These are phyloP conservation scores for Clavaria fumosa DNA, from an alignment of 768 basidiomycete genomes.

Conservation along the genomic window DNA sequence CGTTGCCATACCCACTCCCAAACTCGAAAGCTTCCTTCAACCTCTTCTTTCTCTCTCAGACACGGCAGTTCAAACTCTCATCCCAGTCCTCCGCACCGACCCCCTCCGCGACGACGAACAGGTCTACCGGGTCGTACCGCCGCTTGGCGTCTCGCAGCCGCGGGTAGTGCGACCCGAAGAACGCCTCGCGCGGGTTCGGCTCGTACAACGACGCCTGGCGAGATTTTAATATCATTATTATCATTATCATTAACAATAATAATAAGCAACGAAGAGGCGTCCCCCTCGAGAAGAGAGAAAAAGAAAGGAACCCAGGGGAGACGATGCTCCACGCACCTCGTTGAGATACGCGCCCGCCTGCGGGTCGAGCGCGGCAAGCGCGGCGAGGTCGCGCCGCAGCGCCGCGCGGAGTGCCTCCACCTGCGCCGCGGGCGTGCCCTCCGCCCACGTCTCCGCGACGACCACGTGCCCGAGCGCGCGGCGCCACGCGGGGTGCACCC, in stretches of 20 bases:
- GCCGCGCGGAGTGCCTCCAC: constrained; percentile 11
- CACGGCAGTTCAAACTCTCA: constrained; percentile 14
- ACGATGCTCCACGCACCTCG: constrained; percentile 20
- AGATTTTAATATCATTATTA: too few species aligned
- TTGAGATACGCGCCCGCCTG: constrained; percentile 32
- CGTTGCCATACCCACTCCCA: too few species aligned
- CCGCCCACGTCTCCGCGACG: constrained; percentile 15
- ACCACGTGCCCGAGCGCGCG: constrained; percentile 21
- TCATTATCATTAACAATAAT: too few species aligned
- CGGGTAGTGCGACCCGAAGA: constrained; percentile 31
- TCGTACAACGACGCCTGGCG: constrained; percentile 34
- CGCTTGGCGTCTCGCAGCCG: constrained; percentile 26
- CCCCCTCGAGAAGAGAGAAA: too few species aligned
- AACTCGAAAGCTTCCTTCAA: too few species aligned
- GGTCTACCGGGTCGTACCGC: constrained; percentile 26
- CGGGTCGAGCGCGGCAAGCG: constrained; percentile 17
- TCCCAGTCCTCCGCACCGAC: constrained; percentile 40
- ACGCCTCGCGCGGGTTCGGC: constrained; percentile 24
- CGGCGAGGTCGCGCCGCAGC: constrained; percentile 12
- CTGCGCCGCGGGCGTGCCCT: constrained; percentile 13
- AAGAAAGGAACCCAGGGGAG: neutral
- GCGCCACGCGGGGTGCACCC: constrained; percentile 35
- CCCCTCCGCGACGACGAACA: constrained; percentile 32
- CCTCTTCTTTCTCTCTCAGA: too few species aligned
- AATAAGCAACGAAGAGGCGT: too few species aligned